Conservation (phyloP, 148 eudicot genomes). For the Rhododendron ferrugineum region DNA sequence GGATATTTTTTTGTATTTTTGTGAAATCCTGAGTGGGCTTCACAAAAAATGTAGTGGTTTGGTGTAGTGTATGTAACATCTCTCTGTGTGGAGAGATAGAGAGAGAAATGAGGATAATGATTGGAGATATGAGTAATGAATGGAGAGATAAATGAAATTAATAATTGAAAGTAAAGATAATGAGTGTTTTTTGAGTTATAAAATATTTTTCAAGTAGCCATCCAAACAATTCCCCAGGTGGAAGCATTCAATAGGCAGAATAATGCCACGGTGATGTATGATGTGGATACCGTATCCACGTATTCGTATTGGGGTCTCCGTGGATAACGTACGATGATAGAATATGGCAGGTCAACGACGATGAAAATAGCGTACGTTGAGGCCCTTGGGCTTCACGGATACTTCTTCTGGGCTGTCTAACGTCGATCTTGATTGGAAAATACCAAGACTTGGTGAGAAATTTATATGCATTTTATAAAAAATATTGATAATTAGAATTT, state of each 20-base stretch:
- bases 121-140: too few species aligned
- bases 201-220: too few species aligned
- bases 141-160: too few species aligned
- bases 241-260: slow-evolving; percentile 26
- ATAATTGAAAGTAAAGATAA: too few species aligned
- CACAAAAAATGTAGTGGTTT: too few species aligned
- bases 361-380: slow-evolving; percentile 30
- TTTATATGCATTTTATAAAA: background rate
- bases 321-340: slow-evolving; percentile 45
- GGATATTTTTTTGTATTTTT: too few species aligned
- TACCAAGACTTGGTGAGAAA: slow-evolving; percentile 32
- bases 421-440: slow-evolving; percentile 35
- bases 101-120: too few species aligned
- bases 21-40: too few species aligned
- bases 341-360: slow-evolving; percentile 11
- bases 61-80: too few species aligned
- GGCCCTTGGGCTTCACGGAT: slow-evolving; percentile 29
- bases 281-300: slow-evolving; percentile 21
- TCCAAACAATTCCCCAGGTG: slow-evolving; percentile 1
- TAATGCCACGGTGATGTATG: slow-evolving; percentile 34
- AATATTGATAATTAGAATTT: too few species aligned
- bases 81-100: too few species aligned
- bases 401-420: slow-evolving; percentile 51
- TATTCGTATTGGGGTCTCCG: slow-evolving; percentile 30
- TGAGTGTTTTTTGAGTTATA: too few species aligned